Evolutionary conservation across 768 basidiomycete species (phyloP), one percentile per base, ranked within the genome.

Genomic region (Phanerodontia chrysosporium): DNA sequence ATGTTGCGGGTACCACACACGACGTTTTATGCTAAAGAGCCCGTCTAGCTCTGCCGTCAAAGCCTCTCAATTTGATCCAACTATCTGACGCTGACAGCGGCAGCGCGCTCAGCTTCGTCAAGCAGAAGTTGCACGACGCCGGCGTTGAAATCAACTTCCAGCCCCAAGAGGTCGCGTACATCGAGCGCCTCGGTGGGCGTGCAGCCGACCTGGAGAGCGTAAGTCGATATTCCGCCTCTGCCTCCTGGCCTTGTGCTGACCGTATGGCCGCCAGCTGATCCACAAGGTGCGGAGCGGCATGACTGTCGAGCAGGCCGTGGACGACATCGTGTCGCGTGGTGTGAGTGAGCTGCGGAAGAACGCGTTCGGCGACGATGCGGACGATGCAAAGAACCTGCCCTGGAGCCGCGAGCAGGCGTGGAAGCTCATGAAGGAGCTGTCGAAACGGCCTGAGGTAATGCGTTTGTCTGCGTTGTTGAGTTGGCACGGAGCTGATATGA

Each of bases 391-490:
- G 72, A 76, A 68, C 48, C 72, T 96, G 39, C 77, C 84, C 0
- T 99, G 97, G 97, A 80, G 86, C 4, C 78, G 87, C 48, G 88
- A 92, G 60, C 94, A 98, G 68, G 94, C 84, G 0, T 98, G 95
- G 93, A 80, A 77, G 21, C 76, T 98, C 16, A 76, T 98, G 55
- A 88, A 86, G 65, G 75, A 80, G 12, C 79, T 99, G 35, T 79
- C 92, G 1, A 80, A 81, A 62, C 77, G 80, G 49, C 80, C 86
- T 68, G 84, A 95, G 80, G 70, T 74, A 12, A 63, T 46, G 14
- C 45, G 10, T 10, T 42, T 8, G 10, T 42, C 39, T 13, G 46
- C 35, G n/a, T n/a, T n/a, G n/a, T n/a, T n/a, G n/a, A n/a, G n/a
- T n/a, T n/a, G n/a, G n/a, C 30, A 49, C 3, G 32, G 29, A 14